Evolutionary conservation across 495 filamentous ascomycete species (phyloP), one percentile per base, ranked within the genome.

Genomic region (Penicillium subrubescens): DNA sequence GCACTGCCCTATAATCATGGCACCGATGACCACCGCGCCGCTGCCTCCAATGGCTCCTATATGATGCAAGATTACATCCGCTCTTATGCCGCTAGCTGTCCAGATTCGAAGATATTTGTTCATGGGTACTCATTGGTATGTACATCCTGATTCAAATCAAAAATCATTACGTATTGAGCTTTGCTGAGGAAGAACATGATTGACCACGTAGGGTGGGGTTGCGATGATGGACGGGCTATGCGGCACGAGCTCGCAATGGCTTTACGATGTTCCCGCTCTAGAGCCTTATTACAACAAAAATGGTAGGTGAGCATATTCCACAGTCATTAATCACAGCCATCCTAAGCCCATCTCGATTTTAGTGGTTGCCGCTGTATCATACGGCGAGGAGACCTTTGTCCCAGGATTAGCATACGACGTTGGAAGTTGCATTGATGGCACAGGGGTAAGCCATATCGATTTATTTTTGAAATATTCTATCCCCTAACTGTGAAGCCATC

Each of bases 171-270:
- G 46, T 29, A 50, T 27, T 25, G 46, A 50, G 21, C 8, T 19
- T 3, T 37, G 23, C 34, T 62, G 62, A 60, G 31, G 59, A 61
- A n/a, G 2, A 17, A 19, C 1, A 31, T 53, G 2, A 5, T 15
- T 60, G 25, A 21, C 31, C 41, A 39, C n/a, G 2, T 31, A 72
- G 70, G 72, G 71, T 37, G 72, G 67, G 7, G 62, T 74, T 5
- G 54, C 63, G 35, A 54, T 72, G 65, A 73, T 76, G 71, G 67
- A 73, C 37, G 71, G 63, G 8, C 58, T 75, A n/a, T 75, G 72
- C 29, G 72, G 72, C 19, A 71, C 70, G n/a, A 73, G 72, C 52
- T 63, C 68, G 25, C 23, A 68, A 21, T 65, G 68, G 62, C 59
- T 75, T 0, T 35, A 48, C 27, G 39, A 51, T 8, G 66, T 75